Percentiles rank a stretch among this genome's conserved stretches.
Conservation (phyloP, 192 early-diverging fungal species). For the Coemansia interrupta region DNA sequence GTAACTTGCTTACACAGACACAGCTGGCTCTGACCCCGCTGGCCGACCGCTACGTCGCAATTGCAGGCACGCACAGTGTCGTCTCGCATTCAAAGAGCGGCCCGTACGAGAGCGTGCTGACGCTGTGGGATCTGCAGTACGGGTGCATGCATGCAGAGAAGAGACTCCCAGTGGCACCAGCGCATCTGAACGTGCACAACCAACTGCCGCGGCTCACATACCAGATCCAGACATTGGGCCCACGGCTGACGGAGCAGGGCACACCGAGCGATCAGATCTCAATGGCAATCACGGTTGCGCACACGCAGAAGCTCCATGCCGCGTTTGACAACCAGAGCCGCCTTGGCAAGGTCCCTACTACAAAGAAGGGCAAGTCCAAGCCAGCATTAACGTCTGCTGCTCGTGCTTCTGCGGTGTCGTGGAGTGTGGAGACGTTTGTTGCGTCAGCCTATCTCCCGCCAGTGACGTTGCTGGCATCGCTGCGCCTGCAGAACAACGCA, state of each 20-base stretch:
- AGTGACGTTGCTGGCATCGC: conserved; percentile 41
- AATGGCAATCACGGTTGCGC: conserved; percentile 38
- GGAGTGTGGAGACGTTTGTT: conserved; percentile 42
- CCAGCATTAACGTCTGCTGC: neutral
- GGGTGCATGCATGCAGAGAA: conserved; percentile 50
- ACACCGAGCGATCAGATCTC: conserved; percentile 43
- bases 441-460: conserved; percentile 43
- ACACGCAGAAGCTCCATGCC: conserved; percentile 28
- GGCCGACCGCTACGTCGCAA: conserved; percentile 46
- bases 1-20: conserved; percentile 33
- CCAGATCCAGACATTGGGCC: conserved; percentile 40
- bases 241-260: conserved; percentile 29
- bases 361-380: conserved; percentile 2
- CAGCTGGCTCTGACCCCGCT: conserved; percentile 36
- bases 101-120: conserved; percentile 46
- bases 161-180: conserved; percentile 20
- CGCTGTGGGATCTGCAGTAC: conserved; percentile 52
- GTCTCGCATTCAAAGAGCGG: conserved; percentile 42
- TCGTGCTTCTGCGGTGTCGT: conserved; percentile 7
- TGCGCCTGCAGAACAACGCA: conserved; percentile 50
- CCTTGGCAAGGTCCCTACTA: neutral
- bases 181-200: conserved; percentile 21
- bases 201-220: conserved; percentile 36
- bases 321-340: conserved; percentile 17
- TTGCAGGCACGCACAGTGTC: conserved; percentile 50